Evolutionary conservation across 768 basidiomycete species (phyloP).

Genomic region (Termitomyces heimii): DNA sequence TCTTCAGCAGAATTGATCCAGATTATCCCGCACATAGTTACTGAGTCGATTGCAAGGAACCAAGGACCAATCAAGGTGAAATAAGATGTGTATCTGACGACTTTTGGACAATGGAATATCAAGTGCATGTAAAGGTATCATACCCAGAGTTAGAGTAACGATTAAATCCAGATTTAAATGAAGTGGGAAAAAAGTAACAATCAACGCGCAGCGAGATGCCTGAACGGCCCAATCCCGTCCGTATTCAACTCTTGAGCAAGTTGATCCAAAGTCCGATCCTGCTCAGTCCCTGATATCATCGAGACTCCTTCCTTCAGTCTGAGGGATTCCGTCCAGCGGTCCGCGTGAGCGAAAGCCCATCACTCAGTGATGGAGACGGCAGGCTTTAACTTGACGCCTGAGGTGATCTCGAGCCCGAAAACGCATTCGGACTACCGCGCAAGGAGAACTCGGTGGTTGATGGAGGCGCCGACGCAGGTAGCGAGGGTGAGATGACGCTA

Average conservation of each 20-base stretch:
- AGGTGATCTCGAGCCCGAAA: slow-evolving; percentile 10
- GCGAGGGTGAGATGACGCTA: slow-evolving; percentile 30
- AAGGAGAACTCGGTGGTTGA: slow-evolving; percentile 10
- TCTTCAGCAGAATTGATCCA: too few relatives aligned
- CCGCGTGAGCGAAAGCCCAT: slow-evolving; percentile 20
- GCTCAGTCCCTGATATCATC: not conserved
- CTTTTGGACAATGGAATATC: not conserved
- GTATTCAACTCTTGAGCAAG: not conserved
- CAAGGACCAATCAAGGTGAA: not conserved
- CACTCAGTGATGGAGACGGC: not conserved
- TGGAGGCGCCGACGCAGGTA: slow-evolving; percentile 13
- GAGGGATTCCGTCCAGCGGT: slow-evolving; percentile 13
- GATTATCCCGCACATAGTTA: too few relatives aligned
- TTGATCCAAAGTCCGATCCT: not conserved
- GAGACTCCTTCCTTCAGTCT: slow-evolving; percentile 9
- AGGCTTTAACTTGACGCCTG: slow-evolving; percentile 7
- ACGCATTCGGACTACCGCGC: slow-evolving; percentile 7
- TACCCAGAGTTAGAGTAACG: not conserved
- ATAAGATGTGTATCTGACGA: not conserved
- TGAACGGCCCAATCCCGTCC: not conserved
- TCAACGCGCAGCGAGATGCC: not conserved
- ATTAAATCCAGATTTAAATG: slow-evolving; percentile 11
- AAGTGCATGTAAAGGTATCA: slow-evolving; percentile 6
- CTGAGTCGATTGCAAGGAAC: not conserved
- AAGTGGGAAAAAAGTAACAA: not conserved